A percentile compares a stretch with the other conserved stretches of the same genome.
Evolutionary conservation across 176 grass and related monocot genomes (phyloP).

Genomic region (Tillandsia fasciculata): DNA sequence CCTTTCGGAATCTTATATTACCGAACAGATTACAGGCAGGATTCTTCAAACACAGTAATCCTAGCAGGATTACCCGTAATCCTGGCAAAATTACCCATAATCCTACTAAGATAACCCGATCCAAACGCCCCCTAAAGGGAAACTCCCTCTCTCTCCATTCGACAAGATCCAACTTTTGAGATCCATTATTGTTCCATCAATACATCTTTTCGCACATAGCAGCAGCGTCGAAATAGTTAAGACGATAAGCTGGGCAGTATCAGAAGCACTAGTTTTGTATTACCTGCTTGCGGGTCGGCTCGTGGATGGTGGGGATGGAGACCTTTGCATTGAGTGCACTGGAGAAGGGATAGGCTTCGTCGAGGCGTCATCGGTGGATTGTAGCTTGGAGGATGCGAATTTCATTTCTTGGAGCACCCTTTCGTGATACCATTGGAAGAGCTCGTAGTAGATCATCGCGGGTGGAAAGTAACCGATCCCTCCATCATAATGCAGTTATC

Average conservation of each 20-base stretch:
- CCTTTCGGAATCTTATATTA: no score
- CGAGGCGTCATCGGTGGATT: conserved; percentile 35
- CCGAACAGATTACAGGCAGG: no score
- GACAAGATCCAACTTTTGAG: conserved; percentile 50
- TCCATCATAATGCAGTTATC: conserved; percentile 62
- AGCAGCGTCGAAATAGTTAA: background rate
- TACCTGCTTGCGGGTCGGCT: conserved; percentile 60
- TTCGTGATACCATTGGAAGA: conserved; percentile 44
- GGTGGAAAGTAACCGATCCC: conserved; percentile 31
- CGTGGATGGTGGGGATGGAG: conserved; percentile 11
- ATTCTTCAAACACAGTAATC: no score
- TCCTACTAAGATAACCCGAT: no score
- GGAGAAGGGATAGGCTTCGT: conserved; percentile 58
- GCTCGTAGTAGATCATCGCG: conserved; percentile 31
- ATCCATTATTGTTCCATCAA: conserved; percentile 38
- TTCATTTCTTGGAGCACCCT: conserved; percentile 45
- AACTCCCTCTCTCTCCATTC: conserved; percentile 41
- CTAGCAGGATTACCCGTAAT: no score
- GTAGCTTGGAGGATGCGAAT: conserved; percentile 48
- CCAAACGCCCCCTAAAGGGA: no score
- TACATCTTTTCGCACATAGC: conserved; percentile 51
- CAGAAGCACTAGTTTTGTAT: conserved; percentile 48
- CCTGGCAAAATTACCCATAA: no score
- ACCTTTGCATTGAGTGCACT: conserved; percentile 43
- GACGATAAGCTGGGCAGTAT: conserved; percentile 39